These are phyloP conservation scores for Colletotrichum filicis DNA, from an alignment of 2,329 filamentous ascomycete genomes.

Conservation along the genomic window DNA sequence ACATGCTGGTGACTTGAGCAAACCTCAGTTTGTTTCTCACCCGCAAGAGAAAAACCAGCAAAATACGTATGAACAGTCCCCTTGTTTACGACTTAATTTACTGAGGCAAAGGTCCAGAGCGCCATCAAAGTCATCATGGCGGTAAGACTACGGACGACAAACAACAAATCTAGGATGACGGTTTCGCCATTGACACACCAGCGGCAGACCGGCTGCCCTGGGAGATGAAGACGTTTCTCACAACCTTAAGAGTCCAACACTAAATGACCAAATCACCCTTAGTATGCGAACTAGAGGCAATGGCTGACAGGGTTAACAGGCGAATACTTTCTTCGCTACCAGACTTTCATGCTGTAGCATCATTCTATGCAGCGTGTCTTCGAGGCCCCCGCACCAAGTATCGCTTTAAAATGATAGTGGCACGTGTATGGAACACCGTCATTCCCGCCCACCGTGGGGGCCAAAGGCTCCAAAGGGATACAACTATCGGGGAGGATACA, in stretches of 20 bases:
- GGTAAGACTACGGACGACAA: background rate
- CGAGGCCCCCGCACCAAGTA: background rate
- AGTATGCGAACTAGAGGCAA: background rate
- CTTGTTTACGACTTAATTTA: background rate
- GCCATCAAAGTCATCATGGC: background rate
- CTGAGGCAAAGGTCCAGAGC: background rate
- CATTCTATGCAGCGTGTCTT: background rate
- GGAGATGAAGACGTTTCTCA: constrained; percentile 6
- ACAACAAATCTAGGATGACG: background rate
- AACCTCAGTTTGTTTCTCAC: background rate
- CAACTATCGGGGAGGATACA: background rate
- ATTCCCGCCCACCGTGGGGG: background rate
- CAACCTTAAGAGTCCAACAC: background rate
- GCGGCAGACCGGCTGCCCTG: background rate
- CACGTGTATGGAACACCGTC: background rate
- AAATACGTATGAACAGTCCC: background rate
- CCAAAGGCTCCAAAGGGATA: background rate
- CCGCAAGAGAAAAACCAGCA: background rate
- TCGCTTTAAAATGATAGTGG: background rate
- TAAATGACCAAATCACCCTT: background rate
- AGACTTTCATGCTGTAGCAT: background rate
- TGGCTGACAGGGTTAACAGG: background rate
- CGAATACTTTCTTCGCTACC: background rate
- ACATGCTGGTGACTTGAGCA: background rate
- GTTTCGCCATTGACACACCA: background rate